Base-by-base conservation (phyloP, 2,329 filamentous ascomycete genomes). In the Ceratocystis albifundus region DNA sequence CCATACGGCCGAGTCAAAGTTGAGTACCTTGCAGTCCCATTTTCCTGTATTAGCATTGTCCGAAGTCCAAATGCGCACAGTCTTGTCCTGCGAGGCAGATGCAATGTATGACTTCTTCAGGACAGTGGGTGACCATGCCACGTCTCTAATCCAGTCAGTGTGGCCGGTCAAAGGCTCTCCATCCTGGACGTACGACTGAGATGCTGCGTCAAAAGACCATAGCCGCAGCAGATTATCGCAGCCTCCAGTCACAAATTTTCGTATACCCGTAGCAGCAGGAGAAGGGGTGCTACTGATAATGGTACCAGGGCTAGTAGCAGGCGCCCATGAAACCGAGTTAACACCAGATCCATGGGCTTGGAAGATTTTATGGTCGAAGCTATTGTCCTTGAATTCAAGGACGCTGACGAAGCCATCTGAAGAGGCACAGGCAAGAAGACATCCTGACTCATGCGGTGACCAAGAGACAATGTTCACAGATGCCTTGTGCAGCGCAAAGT, bases 61-160 rank as follows among this genome's bases (percentile, higher is more conserved):
- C 32, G 84, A 87, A 8, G 93, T 97, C 94, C 94, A 99, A 77
- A 99, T 96, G 71, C 91, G 86, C 69, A 97, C 93, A 7, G 91
- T 96, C 82, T 96, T 95, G 76, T 99, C 94, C 79, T 97, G 92
- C 65, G 88, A 92, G 10, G 93, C 94, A 62, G 88, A 93, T 36
- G 94, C 94, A 74, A 99, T 96, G 79, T 99, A 99, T 67, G 88
- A 90, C 82, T 96, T 96, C 72, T 92, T 89, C 68, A 99, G 82
- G 66, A 97, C 89, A 28, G 91, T 96, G 10, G 94, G 94, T 62
- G 89, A 93, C 94, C 94, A 99, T 15, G 93, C 90, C 12, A 99
- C 94, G 75, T 99, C 94, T 70, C 94, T 87, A 66, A 99, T 94
- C 94, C 94, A 99, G 79, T 97, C 94, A 4, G 85, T 84, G 78